Evolutionary conservation across 2,329 filamentous ascomycete species (phyloP).

Genomic region (Leptographium radiaticola): DNA sequence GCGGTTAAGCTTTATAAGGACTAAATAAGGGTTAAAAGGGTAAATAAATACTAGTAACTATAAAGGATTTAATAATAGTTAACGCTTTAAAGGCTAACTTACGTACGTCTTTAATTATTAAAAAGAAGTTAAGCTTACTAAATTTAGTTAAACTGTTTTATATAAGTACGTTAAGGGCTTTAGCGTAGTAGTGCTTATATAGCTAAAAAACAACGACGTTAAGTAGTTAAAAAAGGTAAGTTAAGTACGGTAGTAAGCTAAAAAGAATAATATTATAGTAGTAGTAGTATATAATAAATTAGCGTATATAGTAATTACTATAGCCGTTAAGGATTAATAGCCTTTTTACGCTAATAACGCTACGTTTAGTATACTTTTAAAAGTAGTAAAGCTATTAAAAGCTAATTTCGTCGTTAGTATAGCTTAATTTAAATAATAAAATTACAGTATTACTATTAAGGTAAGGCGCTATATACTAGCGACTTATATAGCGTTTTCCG

Average conservation of each 20-base stretch:
- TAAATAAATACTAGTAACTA: background rate
- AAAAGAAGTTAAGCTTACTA: background rate
- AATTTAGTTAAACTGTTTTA: background rate
- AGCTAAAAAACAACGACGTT: background rate
- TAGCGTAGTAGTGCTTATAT: background rate
- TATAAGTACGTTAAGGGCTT: background rate
- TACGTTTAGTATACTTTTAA: background rate
- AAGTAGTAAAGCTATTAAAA: background rate
- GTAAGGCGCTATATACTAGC: too few species aligned
- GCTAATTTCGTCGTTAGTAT: background rate
- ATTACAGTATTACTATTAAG: background rate
- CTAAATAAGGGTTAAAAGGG: too few species aligned
- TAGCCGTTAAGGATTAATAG: background rate
- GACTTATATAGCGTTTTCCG: background rate
- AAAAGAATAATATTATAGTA: background rate
- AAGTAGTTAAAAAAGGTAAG: background rate
- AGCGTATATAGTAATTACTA: background rate
- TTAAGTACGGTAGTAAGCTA: background rate
- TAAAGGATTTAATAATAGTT: background rate
- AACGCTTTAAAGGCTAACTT: background rate
- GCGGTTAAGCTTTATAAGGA: too few species aligned
- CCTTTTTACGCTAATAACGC: background rate
- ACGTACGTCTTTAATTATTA: background rate
- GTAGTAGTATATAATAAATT: background rate
- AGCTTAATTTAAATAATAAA: background rate